Base-by-base conservation (phyloP, 2,329 filamentous ascomycete genomes). In the Colletotrichum somersetense region DNA sequence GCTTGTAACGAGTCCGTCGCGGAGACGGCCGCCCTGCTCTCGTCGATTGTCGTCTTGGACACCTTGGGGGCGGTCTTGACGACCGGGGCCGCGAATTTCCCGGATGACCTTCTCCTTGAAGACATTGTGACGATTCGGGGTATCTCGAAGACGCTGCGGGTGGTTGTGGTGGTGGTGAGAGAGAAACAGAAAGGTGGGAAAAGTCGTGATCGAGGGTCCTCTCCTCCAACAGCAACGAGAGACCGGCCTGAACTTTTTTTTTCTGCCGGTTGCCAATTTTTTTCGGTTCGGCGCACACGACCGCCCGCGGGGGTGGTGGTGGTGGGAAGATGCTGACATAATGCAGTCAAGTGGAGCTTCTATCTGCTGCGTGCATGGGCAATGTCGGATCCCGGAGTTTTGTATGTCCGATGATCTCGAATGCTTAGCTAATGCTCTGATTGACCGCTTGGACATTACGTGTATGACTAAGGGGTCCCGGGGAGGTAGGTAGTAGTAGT, bases 101-200 rank as follows among this genome's bases (percentile, higher is more conserved):
- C 84, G 72, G 88, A 82, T 69, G 86, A 83, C 85, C 90, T 91
- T 79, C 89, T 84, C 81, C 90, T 91, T 56, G 89, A 87, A 73
- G 89, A 89, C 86, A 90, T 89, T 73, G 73, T 79, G 65, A 10
- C 44, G 33, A 52, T 52, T 65, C n/a, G 42, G 35, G 48, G 56
- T 66, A 58, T 66, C 61, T 63, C 48, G 59, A 44, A 33, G 38
- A 40, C 40, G 67, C 50, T 11, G 35, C 26, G 46, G 46, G 20
- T 23, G 48, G 62, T 10, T 11, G 35, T 59, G 42, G 63, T 40
- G 20, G 35, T 33, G 26, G 33, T 12, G 18, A 5, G 42, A 16
- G 48, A 33, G 38, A 50, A 12, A 5, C 30, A 58, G 30, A 33
- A 55, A 56, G 56, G 55, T 59, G 64, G 20, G 67, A 67, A 71